Conservation (phyloP, 2,329 filamentous ascomycete genomes). For the Aureobasidium sp. region DNA sequence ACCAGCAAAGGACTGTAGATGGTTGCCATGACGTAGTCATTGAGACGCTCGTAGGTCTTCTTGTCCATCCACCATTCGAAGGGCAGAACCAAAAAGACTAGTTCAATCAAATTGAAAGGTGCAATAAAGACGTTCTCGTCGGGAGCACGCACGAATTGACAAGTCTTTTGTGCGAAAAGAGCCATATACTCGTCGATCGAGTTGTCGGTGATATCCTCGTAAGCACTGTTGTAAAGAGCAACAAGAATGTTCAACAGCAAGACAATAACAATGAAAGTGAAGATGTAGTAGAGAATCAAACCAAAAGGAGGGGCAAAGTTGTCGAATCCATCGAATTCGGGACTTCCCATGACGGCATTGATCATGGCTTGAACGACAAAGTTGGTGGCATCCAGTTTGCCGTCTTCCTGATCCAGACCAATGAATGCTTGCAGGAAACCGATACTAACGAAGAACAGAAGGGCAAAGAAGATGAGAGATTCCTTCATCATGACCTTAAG, state of each 20-base stretch:
- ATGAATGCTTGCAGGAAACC: constrained; percentile 92
- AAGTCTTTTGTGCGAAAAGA: constrained; percentile 85
- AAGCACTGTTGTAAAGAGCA: constrained; percentile 92
- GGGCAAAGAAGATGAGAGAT: constrained; percentile 90
- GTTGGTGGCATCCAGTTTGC: constrained; percentile 51
- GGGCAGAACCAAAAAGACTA: constrained; percentile 67
- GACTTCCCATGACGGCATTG: constrained; percentile 85
- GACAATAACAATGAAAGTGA: constrained; percentile 96
- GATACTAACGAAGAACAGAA: constrained; percentile 74
- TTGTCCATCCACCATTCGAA: constrained; percentile 95
- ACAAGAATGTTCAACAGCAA: constrained; percentile 92
- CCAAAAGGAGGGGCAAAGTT: constrained; percentile 89
- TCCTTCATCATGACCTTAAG: constrained; percentile 63
- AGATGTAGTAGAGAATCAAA: constrained; percentile 92
- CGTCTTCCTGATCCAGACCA: constrained; percentile 77
- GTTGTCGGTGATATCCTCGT: constrained; percentile 88
- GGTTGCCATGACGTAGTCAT: constrained; percentile 79
- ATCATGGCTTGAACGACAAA: constrained; percentile 79
- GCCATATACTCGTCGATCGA: constrained; percentile 94
- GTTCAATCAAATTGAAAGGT: constrained; percentile 88
- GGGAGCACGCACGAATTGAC: constrained; percentile 92
- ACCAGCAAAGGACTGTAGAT: constrained; percentile 81
- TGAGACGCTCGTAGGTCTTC: constrained; percentile 66
- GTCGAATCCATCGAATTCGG: constrained; percentile 85
- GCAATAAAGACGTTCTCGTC: constrained; percentile 98